These are phyloP conservation scores for Coniophora puteana DNA, from an alignment of 1,284 basidiomycete species.

Conservation along the genomic window DNA sequence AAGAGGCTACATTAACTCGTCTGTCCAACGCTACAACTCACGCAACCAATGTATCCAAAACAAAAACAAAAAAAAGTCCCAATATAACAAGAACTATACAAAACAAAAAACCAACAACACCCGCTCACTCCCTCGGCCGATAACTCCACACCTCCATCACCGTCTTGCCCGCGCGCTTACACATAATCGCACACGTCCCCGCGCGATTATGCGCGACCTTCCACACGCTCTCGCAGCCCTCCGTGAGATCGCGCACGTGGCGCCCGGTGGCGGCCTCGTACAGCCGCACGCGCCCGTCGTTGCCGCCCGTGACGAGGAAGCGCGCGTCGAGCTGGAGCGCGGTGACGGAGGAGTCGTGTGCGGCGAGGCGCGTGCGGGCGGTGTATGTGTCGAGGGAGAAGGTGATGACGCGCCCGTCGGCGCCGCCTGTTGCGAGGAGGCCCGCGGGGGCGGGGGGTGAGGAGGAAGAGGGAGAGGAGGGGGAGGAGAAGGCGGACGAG, in stretches of 20 bases:
- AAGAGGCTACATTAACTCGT: too few species aligned
- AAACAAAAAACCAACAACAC: background rate
- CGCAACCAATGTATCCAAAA: too few species aligned
- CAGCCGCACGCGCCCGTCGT: constrained; percentile 88
- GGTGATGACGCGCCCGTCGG: constrained; percentile 91
- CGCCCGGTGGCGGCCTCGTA: constrained; percentile 75
- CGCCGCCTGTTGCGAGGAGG: constrained; percentile 85
- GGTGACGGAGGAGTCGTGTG: constrained; percentile 91
- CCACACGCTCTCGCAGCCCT: constrained; percentile 84
- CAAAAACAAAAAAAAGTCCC: background rate
- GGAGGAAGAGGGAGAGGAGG: too few species aligned
- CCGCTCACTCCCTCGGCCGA: constrained; percentile 36
- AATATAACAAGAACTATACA: background rate
- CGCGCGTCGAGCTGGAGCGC: constrained; percentile 85
- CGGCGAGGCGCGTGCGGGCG: constrained; percentile 55
- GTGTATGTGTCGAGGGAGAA: constrained; percentile 65
- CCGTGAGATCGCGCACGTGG: constrained; percentile 75
- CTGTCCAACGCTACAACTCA: too few species aligned
- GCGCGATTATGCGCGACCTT: constrained; percentile 77
- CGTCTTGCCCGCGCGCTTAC: constrained; percentile 80
- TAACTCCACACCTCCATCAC: constrained; percentile 88
- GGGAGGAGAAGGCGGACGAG: too few species aligned
- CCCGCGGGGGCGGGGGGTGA: constrained; percentile 17
- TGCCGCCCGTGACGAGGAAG: constrained; percentile 82
- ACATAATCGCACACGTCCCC: constrained; percentile 82